Conservation (phyloP, 768 basidiomycete species). For the Tulasnella sp. region DNA sequence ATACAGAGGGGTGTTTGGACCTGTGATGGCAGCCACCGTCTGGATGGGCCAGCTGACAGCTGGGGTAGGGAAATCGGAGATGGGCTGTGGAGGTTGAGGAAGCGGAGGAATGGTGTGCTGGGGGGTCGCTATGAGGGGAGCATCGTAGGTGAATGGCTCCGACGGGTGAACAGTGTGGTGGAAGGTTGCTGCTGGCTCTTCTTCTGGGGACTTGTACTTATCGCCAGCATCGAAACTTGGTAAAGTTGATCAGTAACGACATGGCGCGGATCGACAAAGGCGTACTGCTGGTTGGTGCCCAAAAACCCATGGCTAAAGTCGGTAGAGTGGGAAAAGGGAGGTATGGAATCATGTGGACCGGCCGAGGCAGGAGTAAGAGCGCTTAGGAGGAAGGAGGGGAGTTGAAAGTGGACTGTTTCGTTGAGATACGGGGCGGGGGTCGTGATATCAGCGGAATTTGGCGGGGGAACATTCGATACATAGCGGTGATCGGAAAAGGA, state of each 20-base stretch:
- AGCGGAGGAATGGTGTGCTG: background rate
- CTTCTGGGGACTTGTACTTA: background rate
- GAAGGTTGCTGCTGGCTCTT: background rate
- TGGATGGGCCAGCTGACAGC: too few relatives aligned
- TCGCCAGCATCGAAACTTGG: too few relatives aligned
- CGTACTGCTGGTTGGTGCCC: background rate
- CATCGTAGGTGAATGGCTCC: background rate
- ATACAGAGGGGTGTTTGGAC: constrained; percentile 44
- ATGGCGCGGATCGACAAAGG: background rate
- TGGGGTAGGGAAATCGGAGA: background rate
- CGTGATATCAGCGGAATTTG: background rate
- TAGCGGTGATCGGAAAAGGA: too few relatives aligned
- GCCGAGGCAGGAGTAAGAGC: constrained; percentile 11
- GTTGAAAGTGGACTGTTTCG: constrained; percentile 10
- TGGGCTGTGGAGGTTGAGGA: background rate
- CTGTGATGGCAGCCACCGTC: background rate
- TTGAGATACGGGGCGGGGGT: background rate
- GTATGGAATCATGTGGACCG: background rate
- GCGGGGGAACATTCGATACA: background rate
- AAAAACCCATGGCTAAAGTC: background rate
- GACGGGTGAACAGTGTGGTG: background rate
- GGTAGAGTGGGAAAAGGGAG: background rate
- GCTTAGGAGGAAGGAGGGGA: constrained; percentile 13
- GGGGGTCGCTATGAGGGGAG: background rate
- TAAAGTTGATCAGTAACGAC: background rate